phyloP scores from a whole-genome alignment of 495 filamentous ascomycete genomes.

The Podospora australis region DNA sequence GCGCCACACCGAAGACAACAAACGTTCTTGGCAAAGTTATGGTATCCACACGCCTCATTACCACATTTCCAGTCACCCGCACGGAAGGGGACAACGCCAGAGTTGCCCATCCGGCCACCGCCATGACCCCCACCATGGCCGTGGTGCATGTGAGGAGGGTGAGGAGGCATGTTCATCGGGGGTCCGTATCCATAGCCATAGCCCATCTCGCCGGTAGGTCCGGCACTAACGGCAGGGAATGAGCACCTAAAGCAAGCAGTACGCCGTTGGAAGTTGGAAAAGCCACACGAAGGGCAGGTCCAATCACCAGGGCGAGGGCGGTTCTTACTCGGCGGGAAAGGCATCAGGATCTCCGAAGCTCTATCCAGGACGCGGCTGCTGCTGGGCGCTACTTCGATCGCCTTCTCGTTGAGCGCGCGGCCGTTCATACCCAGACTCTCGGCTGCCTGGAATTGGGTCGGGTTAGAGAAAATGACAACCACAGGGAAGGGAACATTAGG shows the following conservation, averaged over 20 bases:
- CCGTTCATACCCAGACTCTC: slow-evolving; percentile 99
- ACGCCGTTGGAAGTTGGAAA: slow-evolving; percentile 93
- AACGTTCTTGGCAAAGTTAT: slow-evolving; percentile 99
- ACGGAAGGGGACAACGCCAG: slow-evolving; percentile 91
- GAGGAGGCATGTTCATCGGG: slow-evolving; percentile 68
- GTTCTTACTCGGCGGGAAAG: slow-evolving; percentile 98
- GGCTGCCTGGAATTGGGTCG: slow-evolving; percentile 56
- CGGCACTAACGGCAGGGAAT: slow-evolving; percentile 82
- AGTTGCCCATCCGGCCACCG: slow-evolving; percentile 61
- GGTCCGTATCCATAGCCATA: slow-evolving; percentile 67
- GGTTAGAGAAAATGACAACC: not conserved
- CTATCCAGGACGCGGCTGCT: slow-evolving; percentile 93
- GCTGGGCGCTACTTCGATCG: slow-evolving; percentile 94
- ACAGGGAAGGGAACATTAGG: no score
- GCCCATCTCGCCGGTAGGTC: slow-evolving; percentile 65
- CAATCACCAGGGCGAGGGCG: slow-evolving; percentile 94
- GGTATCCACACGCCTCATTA: slow-evolving; percentile 94
- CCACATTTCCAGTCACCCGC: slow-evolving; percentile 99
- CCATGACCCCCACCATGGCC: slow-evolving; percentile 69
- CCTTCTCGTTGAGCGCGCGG: slow-evolving; percentile 94
- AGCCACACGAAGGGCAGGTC: slow-evolving; percentile 93
- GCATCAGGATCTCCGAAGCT: slow-evolving; percentile 88
- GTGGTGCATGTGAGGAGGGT: slow-evolving; percentile 72
- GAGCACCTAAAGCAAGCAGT: slow-evolving; percentile 98
- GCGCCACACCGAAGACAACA: slow-evolving; percentile 94